Evolutionary conservation across 805 yeast species (phyloP).

Genomic region (Yarrowia yakushimensis): DNA sequence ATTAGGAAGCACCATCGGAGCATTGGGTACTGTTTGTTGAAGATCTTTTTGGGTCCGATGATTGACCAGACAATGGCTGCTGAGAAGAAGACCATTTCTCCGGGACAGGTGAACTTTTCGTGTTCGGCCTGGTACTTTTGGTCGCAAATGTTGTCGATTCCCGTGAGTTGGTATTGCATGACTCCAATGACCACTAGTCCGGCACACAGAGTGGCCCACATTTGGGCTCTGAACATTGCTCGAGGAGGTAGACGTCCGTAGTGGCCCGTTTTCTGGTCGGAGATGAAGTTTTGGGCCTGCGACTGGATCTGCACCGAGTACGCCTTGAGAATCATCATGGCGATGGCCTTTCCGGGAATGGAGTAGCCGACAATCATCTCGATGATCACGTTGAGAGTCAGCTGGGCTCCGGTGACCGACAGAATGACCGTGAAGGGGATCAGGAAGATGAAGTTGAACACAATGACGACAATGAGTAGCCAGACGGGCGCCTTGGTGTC

Average conservation of each 20-base stretch:
- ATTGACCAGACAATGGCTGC: constrained; percentile 47
- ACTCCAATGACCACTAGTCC: constrained; percentile 35
- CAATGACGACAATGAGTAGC: constrained; percentile 55
- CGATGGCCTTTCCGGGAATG: constrained; percentile 59
- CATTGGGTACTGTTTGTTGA: constrained; percentile 34
- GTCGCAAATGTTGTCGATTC: constrained; percentile 35
- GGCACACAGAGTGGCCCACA: constrained; percentile 43
- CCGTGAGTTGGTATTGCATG: constrained; percentile 37
- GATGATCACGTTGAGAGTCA: constrained; percentile 57
- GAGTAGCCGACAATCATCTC: constrained; percentile 65
- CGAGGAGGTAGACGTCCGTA: constrained; percentile 59
- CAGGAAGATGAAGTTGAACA: constrained; percentile 51
- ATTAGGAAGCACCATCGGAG: constrained; percentile 31
- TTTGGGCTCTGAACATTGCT: constrained; percentile 44
- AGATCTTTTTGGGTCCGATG: constrained; percentile 48
- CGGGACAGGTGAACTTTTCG: constrained; percentile 37
- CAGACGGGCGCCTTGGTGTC: constrained; percentile 53
- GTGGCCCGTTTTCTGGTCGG: constrained; percentile 59
- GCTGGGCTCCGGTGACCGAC: constrained; percentile 53
- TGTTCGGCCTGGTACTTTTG: neutral
- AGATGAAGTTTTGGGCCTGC: constrained; percentile 53
- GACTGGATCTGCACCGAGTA: constrained; percentile 60
- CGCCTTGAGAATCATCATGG: constrained; percentile 58
- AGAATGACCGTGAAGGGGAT: constrained; percentile 56
- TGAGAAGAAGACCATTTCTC: constrained; percentile 47